phyloP scores from a whole-genome alignment of 257 asterid species.

The Plantago ovata region DNA sequence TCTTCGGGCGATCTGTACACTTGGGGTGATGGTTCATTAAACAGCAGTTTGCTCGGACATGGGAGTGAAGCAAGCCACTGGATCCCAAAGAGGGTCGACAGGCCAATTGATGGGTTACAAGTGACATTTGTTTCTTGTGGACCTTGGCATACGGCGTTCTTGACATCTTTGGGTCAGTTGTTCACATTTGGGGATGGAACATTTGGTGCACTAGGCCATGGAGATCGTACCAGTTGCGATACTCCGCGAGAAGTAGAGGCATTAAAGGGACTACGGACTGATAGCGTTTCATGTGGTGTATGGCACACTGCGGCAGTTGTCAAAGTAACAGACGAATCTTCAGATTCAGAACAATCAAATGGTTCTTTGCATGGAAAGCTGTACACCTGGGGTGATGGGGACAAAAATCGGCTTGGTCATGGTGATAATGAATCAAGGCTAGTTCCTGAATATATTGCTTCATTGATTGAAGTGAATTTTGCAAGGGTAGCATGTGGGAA shows the following conservation, averaged over 20 bases:
- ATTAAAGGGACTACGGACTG: slow-evolving; percentile 43
- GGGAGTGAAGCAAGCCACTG: slow-evolving; percentile 68
- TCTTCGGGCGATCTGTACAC: slow-evolving; percentile 77
- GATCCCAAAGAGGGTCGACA: slow-evolving; percentile 67
- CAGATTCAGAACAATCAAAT: slow-evolving; percentile 25
- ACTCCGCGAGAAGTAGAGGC: slow-evolving; percentile 71
- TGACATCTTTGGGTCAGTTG: slow-evolving; percentile 50
- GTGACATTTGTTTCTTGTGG: slow-evolving; percentile 77
- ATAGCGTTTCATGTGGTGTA: slow-evolving; percentile 74
- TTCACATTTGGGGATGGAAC: slow-evolving; percentile 92
- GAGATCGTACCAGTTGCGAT: slow-evolving; percentile 28
- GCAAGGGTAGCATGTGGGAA: slow-evolving; percentile 67
- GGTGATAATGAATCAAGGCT: slow-evolving; percentile 42
- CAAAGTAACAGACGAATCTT: slow-evolving; percentile 21
- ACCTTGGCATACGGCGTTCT: slow-evolving; percentile 82
- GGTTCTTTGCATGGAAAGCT: slow-evolving; percentile 42
- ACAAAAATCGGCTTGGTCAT: slow-evolving; percentile 68
- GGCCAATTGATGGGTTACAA: slow-evolving; percentile 57
- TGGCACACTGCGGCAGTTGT: slow-evolving; percentile 97
- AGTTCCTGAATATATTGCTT: slow-evolving; percentile 47
- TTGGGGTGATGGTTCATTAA: slow-evolving; percentile 70
- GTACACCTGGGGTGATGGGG: slow-evolving; percentile 95
- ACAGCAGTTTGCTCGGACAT: slow-evolving; percentile 68
- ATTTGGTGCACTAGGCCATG: slow-evolving; percentile 89
- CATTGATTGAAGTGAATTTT: slow-evolving; percentile 37